Base-by-base conservation (phyloP, 441 rosid species). In the Arabidopsis hybrid region DNA sequence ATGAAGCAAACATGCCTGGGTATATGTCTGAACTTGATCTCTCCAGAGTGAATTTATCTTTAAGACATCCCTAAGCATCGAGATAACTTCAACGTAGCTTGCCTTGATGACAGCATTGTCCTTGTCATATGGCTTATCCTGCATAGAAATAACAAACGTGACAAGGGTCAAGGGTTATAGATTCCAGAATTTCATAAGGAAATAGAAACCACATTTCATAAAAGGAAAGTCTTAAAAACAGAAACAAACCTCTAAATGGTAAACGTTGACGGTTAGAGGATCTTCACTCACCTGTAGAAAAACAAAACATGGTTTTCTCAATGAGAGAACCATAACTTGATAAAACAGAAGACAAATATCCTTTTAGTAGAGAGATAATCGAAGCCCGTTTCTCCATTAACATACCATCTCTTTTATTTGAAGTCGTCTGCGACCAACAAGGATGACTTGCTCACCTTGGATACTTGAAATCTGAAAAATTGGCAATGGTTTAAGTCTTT, bases 71-170 rank as follows among this genome's bases (percentile, higher is more conserved):
- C 89, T 81, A 12, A 92, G 82, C 75, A 89, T 91, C 36, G 97
- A 86, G 80, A 88, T 88, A 81, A 95, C 93, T 83, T 91, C 97
- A 64, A 88, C 89, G 46, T 91, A 88, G 31, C 93, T 95, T 73
- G 99, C 93, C 80, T 89, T 95, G 79, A 92, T 89, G 43, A 90
- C 86, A 84, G 89, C 97, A 82, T 89, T 94, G 76, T 90, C 97
- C 81, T 87, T 90, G 74, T 92, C 82, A 81, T 82, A 92, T 70
- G 95, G 89, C 62, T 85, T 83, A 75, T 89, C 94, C 99, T 94
- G 82, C 67, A 85, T 77, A 65, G 76, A 10, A 56, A 34, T 14
- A 29, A 51, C 67, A 26, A 26, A 26, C 29, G 29, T 26, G 29
- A 2, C 29, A 21, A 21, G 29, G 66, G 59, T 66, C 74, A 50